Evolutionary conservation across 768 basidiomycete genomes (phyloP).

Genomic region (Trametes coccinea): DNA sequence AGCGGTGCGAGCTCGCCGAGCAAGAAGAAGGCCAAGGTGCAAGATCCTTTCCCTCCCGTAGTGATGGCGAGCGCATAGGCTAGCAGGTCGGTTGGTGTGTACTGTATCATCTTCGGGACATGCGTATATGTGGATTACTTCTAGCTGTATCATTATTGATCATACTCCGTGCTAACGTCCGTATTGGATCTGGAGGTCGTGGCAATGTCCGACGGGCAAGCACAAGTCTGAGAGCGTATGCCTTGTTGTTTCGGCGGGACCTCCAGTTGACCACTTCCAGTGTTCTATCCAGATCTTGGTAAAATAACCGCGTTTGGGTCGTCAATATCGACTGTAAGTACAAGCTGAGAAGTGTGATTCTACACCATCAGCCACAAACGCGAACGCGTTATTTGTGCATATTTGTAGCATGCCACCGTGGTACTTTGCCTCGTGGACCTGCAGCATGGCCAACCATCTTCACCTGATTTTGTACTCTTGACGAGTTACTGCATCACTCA

Average conservation of each 20-base stretch:
- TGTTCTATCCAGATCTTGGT: too few species aligned
- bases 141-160: constrained; percentile 21
- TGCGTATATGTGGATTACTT: constrained; percentile 7
- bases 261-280: too few species aligned
- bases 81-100: not conserved
- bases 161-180: not conserved
- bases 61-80: constrained; percentile 35
- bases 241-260: too few species aligned
- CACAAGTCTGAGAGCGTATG: too few species aligned
- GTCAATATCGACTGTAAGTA: too few species aligned
- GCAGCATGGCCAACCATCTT: too few species aligned
- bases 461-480: too few species aligned
- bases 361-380: not conserved
- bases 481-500: too few species aligned
- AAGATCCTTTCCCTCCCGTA: constrained; percentile 29
- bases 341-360: too few species aligned
- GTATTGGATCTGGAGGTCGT: not conserved
- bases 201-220: not conserved
- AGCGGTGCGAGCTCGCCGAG: constrained; percentile 23
- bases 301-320: too few species aligned
- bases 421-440: not conserved
- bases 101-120: constrained; percentile 13
- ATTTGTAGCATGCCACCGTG: not conserved
- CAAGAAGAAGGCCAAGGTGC: constrained; percentile 28
- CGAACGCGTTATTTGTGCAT: constrained; percentile 1